These are phyloP conservation scores for Datura wrightii DNA, from an alignment of 257 asterid genomes.

Conservation along the genomic window DNA sequence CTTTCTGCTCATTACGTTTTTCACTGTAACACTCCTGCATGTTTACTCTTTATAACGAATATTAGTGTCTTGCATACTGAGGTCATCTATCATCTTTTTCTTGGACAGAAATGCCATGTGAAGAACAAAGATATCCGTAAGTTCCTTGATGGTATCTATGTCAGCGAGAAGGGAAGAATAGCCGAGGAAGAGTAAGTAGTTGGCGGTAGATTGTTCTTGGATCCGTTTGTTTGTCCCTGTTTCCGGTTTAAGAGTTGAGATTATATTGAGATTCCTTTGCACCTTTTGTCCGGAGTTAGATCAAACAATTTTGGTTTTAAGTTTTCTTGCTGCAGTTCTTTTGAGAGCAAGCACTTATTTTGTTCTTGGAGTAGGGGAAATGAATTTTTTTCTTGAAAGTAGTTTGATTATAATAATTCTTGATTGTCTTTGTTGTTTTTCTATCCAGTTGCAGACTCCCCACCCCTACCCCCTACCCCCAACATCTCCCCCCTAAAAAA, in stretches of 20 bases:
- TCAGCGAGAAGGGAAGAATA: constrained; percentile 26
- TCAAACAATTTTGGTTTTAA: not conserved
- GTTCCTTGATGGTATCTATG: constrained; percentile 25
- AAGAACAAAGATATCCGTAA: constrained; percentile 29
- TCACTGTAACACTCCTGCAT: not conserved
- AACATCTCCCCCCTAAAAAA: too few species aligned
- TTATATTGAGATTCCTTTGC: not conserved
- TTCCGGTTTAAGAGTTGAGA: not conserved
- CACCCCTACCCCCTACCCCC: too few species aligned
- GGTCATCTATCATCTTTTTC: not conserved
- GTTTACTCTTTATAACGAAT: not conserved
- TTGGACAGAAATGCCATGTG: constrained; percentile 21
- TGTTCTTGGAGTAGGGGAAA: not conserved
- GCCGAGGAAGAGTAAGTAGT: not conserved
- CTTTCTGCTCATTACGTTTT: not conserved
- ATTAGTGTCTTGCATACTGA: not conserved
- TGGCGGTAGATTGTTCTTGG: not conserved
- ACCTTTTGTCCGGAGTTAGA: not conserved
- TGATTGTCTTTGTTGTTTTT: not conserved
- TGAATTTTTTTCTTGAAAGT: not conserved
- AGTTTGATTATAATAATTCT: not conserved
- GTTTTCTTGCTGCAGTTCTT: not conserved
- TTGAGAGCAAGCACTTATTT: not conserved
- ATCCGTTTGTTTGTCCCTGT: not conserved
- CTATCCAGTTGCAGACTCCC: not conserved